A percentile compares a stretch with the other conserved stretches of the same genome.
Conservation (phyloP, 129 eudicot genomes). For the Cynara cardunculus region DNA sequence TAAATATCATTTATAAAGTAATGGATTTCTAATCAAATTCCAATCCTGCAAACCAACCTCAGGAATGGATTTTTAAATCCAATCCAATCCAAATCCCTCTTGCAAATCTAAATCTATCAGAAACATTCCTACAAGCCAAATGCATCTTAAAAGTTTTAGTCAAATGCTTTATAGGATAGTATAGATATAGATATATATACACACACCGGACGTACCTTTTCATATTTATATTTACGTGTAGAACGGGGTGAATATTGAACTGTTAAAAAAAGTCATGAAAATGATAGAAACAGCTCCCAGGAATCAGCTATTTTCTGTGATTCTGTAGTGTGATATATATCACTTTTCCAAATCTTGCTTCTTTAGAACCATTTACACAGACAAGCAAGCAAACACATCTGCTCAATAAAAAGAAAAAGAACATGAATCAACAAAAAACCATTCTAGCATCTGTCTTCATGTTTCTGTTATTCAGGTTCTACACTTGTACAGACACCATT, state of each 20-base stretch:
- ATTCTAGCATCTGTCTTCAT: not conserved
- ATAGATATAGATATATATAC: no score
- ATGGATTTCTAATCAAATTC: no score
- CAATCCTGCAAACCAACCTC: no score
- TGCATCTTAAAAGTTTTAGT: no score
- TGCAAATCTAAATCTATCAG: no score
- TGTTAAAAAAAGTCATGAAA: not conserved
- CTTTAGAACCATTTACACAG: not conserved
- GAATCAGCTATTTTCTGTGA: not conserved
- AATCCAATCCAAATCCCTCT: no score
- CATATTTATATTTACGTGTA: not conserved
- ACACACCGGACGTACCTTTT: no score
- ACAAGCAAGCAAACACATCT: not conserved
- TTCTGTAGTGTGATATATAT: not conserved
- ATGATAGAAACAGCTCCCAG: not conserved
- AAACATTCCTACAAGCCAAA: no score
- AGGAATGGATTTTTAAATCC: no score
- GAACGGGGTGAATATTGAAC: not conserved
- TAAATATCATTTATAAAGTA: no score
- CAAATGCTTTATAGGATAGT: no score
- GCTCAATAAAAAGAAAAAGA: not conserved
- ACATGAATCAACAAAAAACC: not conserved
- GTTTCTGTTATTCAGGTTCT: slow-evolving; percentile 10
- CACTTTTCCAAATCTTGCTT: not conserved
- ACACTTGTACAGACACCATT: slow-evolving; percentile 29